Percentiles rank a stretch among this genome's conserved stretches.
Evolutionary conservation across 2,329 filamentous ascomycete genomes (phyloP).

Genomic region (Aspergillus sojae): DNA sequence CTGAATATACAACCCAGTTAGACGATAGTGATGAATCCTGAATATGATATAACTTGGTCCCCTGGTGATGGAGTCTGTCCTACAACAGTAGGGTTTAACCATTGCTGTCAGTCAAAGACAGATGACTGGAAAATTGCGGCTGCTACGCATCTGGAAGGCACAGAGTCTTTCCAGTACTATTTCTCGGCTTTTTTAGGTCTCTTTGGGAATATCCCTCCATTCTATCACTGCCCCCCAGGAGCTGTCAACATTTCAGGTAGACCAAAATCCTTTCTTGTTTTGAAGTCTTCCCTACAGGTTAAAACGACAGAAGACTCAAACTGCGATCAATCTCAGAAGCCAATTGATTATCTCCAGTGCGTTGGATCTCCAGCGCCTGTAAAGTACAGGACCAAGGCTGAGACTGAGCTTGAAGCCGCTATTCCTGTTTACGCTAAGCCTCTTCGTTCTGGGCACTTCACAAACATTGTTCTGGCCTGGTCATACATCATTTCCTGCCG

Average conservation of each 20-base stretch:
- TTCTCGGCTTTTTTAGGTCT: slow-evolving; percentile 15
- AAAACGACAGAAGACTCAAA: slow-evolving; percentile 4
- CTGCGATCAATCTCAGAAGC: slow-evolving; percentile 5
- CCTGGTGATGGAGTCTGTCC: slow-evolving; percentile 15
- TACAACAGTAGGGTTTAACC: too few species aligned
- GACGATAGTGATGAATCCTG: slow-evolving; percentile 2
- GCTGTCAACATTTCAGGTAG: neutral
- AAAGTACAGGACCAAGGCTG: neutral
- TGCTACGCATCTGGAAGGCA: neutral
- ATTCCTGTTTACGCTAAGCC: neutral
- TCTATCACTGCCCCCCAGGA: slow-evolving; percentile 1
- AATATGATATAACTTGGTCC: slow-evolving; percentile 1
- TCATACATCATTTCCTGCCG: slow-evolving; percentile 26
- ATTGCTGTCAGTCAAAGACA: too few species aligned
- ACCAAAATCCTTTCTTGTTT: neutral
- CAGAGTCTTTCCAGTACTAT: neutral
- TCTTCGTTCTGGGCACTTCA: slow-evolving; percentile 10
- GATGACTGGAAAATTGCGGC: too few species aligned
- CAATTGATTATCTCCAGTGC: slow-evolving; percentile 8
- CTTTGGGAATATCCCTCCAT: slow-evolving; percentile 16
- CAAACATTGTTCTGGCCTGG: slow-evolving; percentile 20
- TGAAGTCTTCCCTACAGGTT: slow-evolving; percentile 2
- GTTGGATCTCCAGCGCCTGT: slow-evolving; percentile 2
- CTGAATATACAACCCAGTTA: neutral
- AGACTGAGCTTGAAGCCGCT: neutral